Percentiles rank a stretch among this genome's conserved stretches.
phyloP scores from a whole-genome alignment of 805 yeast genomes.

The Kuraishia borneana region DNA sequence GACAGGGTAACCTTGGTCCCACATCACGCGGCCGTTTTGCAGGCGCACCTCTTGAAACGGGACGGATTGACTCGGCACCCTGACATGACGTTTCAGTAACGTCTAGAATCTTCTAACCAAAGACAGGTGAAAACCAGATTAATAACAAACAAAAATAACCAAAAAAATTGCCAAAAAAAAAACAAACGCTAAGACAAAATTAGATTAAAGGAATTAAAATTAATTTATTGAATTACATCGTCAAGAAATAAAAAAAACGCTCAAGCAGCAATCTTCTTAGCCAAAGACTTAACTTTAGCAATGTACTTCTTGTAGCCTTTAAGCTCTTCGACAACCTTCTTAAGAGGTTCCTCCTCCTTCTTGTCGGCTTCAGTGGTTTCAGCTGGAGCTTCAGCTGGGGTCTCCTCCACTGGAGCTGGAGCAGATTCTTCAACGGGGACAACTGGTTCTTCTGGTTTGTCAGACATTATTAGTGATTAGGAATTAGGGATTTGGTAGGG shows the following conservation, averaged over 20 bases:
- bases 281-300: slow-evolving; percentile 15
- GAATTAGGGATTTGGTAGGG: neutral
- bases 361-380: slow-evolving; percentile 5
- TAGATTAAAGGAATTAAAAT: neutral
- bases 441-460: slow-evolving; percentile 1
- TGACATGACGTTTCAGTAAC: too few species aligned
- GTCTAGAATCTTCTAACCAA: too few species aligned
- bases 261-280: slow-evolving; percentile 5
- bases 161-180: neutral
- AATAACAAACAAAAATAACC: neutral
- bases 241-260: slow-evolving; percentile 1
- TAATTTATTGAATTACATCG: neutral
- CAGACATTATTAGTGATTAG: slow-evolving; percentile 1
- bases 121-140: too few species aligned
- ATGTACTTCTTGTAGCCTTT: slow-evolving; percentile 14
- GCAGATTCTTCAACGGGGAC: slow-evolving; percentile 7
- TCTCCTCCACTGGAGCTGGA: slow-evolving; percentile 2
- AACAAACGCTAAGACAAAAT: neutral
- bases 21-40: too few species aligned
- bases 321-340: slow-evolving; percentile 1
- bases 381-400: slow-evolving; percentile 3
- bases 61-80: too few species aligned
- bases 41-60: too few species aligned
- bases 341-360: slow-evolving; percentile 3
- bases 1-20: too few species aligned